These are phyloP conservation scores for Silene vulgaris DNA, from an alignment of 179 eudicot species.

Conservation along the genomic window DNA sequence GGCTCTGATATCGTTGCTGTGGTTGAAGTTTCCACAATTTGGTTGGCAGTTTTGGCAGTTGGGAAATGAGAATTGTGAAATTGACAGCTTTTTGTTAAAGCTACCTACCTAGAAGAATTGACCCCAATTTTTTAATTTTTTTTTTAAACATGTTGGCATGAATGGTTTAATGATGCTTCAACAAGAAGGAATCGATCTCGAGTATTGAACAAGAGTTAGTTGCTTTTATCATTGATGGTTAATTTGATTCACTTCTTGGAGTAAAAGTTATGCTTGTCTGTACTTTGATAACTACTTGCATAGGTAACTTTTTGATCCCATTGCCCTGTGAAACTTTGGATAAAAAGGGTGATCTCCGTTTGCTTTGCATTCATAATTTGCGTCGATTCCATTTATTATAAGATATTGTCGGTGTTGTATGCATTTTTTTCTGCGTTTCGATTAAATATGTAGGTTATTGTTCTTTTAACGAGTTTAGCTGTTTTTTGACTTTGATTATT, in stretches of 20 bases:
- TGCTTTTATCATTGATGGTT: not conserved
- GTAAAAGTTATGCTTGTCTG: conserved; percentile 12
- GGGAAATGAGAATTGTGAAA: conserved; percentile 9
- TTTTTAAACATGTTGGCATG: not conserved
- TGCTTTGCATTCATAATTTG: not conserved
- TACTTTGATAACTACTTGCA: conserved; percentile 2
- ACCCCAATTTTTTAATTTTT: not conserved
- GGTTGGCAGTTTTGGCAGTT: not conserved
- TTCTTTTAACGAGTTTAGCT: not conserved
- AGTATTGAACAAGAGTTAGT: not conserved
- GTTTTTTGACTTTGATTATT: not conserved
- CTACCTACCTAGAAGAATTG: not conserved
- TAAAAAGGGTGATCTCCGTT: not conserved
- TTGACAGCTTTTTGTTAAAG: conserved; percentile 2
- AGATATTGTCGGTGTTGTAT: not conserved
- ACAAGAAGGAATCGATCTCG: not conserved
- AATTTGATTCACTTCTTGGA: conserved; percentile 26
- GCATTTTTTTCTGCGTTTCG: not conserved
- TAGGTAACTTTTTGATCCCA: not conserved
- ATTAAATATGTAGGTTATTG: not conserved
- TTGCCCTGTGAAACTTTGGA: not conserved
- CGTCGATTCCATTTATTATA: not conserved
- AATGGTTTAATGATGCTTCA: conserved; percentile 4
- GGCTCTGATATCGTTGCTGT: too few species aligned
- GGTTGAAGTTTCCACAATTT: conserved; percentile 1